Base-by-base conservation (phyloP, 2,329 filamentous ascomycete species). In the Metarhizium anisopliae region DNA sequence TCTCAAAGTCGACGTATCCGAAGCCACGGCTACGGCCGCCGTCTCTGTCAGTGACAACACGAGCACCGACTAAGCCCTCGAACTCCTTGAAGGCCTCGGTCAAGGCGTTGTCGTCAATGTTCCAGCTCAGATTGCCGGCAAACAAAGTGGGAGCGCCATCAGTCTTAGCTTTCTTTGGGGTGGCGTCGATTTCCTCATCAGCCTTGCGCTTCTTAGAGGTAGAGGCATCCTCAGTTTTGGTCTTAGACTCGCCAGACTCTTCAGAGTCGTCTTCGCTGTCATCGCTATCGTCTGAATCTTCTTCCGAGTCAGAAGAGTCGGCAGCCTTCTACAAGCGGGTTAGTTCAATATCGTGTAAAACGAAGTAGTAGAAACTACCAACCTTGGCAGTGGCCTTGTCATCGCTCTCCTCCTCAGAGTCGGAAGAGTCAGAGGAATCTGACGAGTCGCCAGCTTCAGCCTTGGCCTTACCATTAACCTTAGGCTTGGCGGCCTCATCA, bases 101-200 rank as follows among this genome's bases (percentile, higher is more conserved):
- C 61, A 96, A 84, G 75, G 83, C 83, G 61, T 91, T 84, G 72
- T 96, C 92, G 64, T 95, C 89, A 54, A 96, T 79, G 68, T 86
- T 89, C 91, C 91, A 96, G 74, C 89, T 90, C 61, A 96, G 79
- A 78, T 90, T 93, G 64, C 92, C 92, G 62, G 91, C 84, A 72
- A 95, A 96, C 54, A 96, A 84, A 66, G 91, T 95, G 42, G 67
- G 65, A 40, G 70, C 59, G 43, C 59, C 70, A 57, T 84, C 81
- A 40, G 78, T 80, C 80, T 87, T 88, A 68, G 76, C 73, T 79
- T 88, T 89, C 82, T 89, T 90, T 58, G 79, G 68, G 16, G 75
- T 73, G 40, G 80, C 72, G 54, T 74, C 70, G 56, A 77, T 75
- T 55, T 73, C 69, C 50, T 79, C 76, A 61, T 79, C 77, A 56